Evolutionary conservation across 495 filamentous ascomycete genomes (phyloP).

Genomic region (Halenospora varia): DNA sequence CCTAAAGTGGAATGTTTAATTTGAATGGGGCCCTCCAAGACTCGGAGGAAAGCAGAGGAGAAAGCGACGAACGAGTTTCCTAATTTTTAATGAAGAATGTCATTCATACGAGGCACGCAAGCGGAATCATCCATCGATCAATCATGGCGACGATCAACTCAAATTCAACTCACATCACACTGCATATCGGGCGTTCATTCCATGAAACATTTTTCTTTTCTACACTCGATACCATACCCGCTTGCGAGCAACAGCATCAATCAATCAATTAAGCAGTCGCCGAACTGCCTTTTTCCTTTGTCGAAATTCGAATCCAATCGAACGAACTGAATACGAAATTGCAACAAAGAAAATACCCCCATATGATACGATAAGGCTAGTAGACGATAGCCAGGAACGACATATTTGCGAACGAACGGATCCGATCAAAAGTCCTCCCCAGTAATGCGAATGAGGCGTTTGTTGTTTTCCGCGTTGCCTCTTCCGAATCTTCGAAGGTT

Average conservation of each 20-base stretch:
- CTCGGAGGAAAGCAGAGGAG: conserved; percentile 1
- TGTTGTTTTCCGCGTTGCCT: too few species aligned
- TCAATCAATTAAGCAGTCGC: neutral
- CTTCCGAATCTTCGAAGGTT: too few species aligned
- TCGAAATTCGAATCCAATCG: too few species aligned
- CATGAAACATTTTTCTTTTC: neutral
- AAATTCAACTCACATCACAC: neutral
- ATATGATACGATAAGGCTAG: too few species aligned
- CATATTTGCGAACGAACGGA: too few species aligned
- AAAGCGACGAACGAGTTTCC: conserved; percentile 18
- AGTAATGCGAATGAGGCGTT: too few species aligned
- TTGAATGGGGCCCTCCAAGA: too few species aligned
- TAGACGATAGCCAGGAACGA: too few species aligned
- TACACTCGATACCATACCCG: neutral
- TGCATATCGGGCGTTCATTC: neutral
- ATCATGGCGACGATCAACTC: neutral
- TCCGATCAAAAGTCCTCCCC: too few species aligned
- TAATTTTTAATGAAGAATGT: conserved; percentile 14
- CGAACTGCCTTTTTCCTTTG: neutral
- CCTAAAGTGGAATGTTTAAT: neutral
- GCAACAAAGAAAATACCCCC: too few species aligned
- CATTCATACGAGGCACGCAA: conserved; percentile 3
- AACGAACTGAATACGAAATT: too few species aligned
- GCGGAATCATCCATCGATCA: neutral
- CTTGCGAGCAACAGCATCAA: neutral